Percentiles rank a stretch among this genome's conserved stretches.
phyloP scores from a whole-genome alignment of 495 filamentous ascomycete genomes.

The Lophiostoma macrostomum region DNA sequence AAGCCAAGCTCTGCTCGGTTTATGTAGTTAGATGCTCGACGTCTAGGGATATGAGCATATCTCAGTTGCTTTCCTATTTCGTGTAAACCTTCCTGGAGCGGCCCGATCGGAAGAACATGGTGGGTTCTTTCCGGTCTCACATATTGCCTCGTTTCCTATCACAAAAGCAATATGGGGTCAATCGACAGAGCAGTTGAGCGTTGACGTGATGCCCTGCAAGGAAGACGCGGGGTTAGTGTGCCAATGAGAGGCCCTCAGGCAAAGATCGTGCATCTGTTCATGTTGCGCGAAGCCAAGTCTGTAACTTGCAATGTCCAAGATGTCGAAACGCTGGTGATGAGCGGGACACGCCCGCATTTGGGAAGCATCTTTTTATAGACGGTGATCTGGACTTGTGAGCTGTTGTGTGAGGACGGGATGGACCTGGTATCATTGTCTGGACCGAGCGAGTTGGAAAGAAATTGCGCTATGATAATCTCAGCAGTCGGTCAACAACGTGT shows the following conservation, averaged over 20 bases:
- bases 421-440: no score
- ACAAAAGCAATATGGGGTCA: no score
- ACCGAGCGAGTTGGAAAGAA: no score
- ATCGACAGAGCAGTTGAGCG: not conserved
- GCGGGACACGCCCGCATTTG: not conserved
- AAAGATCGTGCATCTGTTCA: slow-evolving; percentile 1
- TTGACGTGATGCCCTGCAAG: not conserved
- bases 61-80: no score
- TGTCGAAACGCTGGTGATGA: slow-evolving; percentile 5
- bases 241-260: slow-evolving; percentile 4
- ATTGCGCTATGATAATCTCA: no score
- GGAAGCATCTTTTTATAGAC: no score
- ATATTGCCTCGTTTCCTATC: not conserved
- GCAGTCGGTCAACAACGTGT: no score
- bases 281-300: slow-evolving; percentile 10
- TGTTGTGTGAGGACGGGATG: no score
- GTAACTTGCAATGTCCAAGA: slow-evolving; percentile 8
- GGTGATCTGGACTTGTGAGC: no score
- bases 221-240: not conserved
- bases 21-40: not conserved
- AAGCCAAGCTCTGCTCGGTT: not conserved
- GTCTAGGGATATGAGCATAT: not conserved
- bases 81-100: not conserved
- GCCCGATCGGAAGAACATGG: not conserved
- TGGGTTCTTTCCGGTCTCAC: slow-evolving; percentile 14